Evolutionary conservation across 495 filamentous ascomycete genomes (phyloP).

Genomic region (Penicillium malachiteum): DNA sequence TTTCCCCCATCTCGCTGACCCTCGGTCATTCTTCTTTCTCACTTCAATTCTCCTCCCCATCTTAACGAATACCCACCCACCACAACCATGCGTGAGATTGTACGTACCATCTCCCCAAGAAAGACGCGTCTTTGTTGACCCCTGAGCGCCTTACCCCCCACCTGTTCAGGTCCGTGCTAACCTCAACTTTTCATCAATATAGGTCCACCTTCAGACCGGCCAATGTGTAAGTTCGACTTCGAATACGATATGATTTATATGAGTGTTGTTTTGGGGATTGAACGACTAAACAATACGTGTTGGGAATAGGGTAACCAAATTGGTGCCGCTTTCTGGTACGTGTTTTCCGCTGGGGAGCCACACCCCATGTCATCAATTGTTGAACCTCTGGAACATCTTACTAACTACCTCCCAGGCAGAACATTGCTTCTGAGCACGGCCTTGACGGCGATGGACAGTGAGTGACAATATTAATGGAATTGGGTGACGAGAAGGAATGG

Average conservation of each 20-base stretch:
- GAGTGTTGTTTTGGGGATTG: constrained; percentile 10
- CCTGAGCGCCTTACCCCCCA: constrained; percentile 46
- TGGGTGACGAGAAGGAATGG: constrained; percentile 11
- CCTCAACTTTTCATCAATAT: constrained; percentile 38
- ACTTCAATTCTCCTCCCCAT: constrained; percentile 19
- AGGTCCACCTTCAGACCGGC: constrained; percentile 99
- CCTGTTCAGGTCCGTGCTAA: constrained; percentile 40
- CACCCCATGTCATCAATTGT: constrained; percentile 19
- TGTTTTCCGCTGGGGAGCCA: constrained; percentile 12
- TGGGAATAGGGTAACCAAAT: constrained; percentile 93
- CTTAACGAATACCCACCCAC: constrained; percentile 41
- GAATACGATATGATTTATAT: constrained; percentile 9
- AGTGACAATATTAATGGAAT: constrained; percentile 41
- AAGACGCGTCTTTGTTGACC: constrained; percentile 42
- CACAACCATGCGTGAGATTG: constrained; percentile 92
- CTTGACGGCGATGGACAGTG: constrained; percentile 94
- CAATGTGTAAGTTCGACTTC: constrained; percentile 74
- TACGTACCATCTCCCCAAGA: constrained; percentile 51
- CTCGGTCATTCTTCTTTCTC: constrained; percentile 24
- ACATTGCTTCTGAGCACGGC: constrained; percentile 97
- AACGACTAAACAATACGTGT: constrained; percentile 28
- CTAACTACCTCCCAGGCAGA: constrained; percentile 66
- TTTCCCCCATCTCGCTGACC: constrained; percentile 25
- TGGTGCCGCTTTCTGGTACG: constrained; percentile 98
- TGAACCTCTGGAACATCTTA: background rate